Evolutionary conservation across 2,329 filamentous ascomycete species (phyloP).

Genomic region (Rhinocladiella mackenziei): DNA sequence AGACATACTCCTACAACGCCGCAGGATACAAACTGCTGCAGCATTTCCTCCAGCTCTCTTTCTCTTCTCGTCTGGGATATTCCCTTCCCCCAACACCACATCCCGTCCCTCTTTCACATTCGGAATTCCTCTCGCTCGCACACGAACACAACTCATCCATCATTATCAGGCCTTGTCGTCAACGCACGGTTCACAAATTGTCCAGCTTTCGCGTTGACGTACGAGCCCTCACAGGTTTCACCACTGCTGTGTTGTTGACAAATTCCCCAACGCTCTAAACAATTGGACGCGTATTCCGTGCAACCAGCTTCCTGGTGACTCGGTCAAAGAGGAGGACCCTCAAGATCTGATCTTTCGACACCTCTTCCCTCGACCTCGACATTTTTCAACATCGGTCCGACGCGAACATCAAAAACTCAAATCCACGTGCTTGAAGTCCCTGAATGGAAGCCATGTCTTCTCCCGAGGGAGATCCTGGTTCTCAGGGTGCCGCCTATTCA

Average conservation of each 20-base stretch:
- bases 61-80: too few species aligned
- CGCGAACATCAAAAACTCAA: background rate
- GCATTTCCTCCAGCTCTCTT: too few species aligned
- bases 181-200: slow-evolving; percentile 20
- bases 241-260: slow-evolving; percentile 18
- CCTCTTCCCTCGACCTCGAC: too few species aligned
- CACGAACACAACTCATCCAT: background rate
- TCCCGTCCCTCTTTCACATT: too few species aligned
- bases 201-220: slow-evolving; percentile 6
- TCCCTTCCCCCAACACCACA: slow-evolving; percentile 1
- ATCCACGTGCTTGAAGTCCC: background rate
- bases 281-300: slow-evolving; percentile 14
- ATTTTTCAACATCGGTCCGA: background rate
- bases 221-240: slow-evolving; percentile 13
- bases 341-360: background rate
- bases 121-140: slow-evolving; percentile 1
- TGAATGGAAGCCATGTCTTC: slow-evolving; percentile 6
- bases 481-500: slow-evolving; percentile 43
- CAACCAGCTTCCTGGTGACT: slow-evolving; percentile 10
- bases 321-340: slow-evolving; percentile 5
- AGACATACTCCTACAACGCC: too few species aligned
- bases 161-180: slow-evolving; percentile 1
- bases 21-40: too few species aligned
- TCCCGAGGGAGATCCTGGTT: slow-evolving; percentile 15
- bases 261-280: slow-evolving; percentile 18